Base-by-base conservation (phyloP, 371 early-diverging fungal genomes). In the Syncephalastrum monosporum region DNA sequence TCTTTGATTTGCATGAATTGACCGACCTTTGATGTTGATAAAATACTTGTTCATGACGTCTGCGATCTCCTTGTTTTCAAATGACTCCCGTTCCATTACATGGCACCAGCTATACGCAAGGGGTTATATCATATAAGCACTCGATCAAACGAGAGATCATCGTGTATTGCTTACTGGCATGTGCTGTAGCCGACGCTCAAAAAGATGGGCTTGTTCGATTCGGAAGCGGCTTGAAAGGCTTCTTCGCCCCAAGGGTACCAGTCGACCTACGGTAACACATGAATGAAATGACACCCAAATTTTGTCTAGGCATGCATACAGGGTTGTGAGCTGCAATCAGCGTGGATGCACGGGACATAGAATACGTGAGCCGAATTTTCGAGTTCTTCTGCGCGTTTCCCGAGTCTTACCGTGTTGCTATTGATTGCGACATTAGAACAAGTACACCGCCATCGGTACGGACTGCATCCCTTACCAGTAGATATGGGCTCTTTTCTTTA, bases 221-320 rank as follows among this genome's bases (percentile, higher is more conserved):
- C 42, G 17, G 56, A 57, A 2, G 89, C 82, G 47, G 72, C 71
- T 10, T 64, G 55, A 57, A 88, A 86, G 3, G 89, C 89, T 61
- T 85, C 85, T 62, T 83, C 69, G 4, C 84, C 79, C 89, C 89
- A 88, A 25, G 89, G 86, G 69, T 75, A 85, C 89, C 89, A 88
- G 61, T 88, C 84, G 12, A 88, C 85, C 64, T 79, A 59, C 53
- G 66, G 52, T 47, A 52, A 25, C 21, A 44, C 24, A 51, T 15
- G 33, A 7, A 15, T 55, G 43, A 44, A 50, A 15, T 42, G 25
- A 50, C 44, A 17, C 27, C 21, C n/a, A 15, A 38, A 10, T 15
- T n/a, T 47, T 42, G 50, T 47, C 47, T 42, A 47, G 57, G 17
- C 33, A 24, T 17, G 50, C 63, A 47, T 65, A 76, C 78, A 12